phyloP scores from a whole-genome alignment of 257 asterid genomes.

The Eustoma russellianum region DNA sequence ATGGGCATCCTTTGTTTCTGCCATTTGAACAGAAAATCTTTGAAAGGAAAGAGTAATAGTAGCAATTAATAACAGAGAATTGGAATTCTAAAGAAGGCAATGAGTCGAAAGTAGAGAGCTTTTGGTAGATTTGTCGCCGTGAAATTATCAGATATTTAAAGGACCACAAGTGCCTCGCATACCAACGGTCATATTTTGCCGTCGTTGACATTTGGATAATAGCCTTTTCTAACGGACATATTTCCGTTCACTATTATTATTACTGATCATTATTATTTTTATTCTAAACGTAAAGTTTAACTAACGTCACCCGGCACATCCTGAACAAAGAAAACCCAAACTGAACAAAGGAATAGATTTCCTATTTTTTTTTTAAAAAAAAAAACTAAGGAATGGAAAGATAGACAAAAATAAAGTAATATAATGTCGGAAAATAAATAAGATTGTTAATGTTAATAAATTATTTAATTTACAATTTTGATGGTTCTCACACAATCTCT shows the following conservation, averaged over 20 bases:
- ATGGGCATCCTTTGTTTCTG: constrained; percentile 51
- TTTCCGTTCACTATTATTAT: background rate
- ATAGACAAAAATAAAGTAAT: too few relatives aligned
- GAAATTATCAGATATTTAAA: constrained; percentile 39
- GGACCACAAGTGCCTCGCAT: constrained; percentile 12
- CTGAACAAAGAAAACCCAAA: too few relatives aligned
- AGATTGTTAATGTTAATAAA: background rate
- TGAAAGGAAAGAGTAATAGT: background rate
- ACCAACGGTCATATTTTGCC: constrained; percentile 59
- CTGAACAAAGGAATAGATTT: too few relatives aligned
- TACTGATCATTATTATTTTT: too few relatives aligned
- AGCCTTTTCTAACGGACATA: constrained; percentile 23
- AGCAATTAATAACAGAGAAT: background rate
- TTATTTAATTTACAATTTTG: constrained; percentile 4
- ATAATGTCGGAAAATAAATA: too few relatives aligned
- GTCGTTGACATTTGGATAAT: background rate
- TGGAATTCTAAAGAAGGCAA: constrained; percentile 10
- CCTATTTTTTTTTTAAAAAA: too few relatives aligned
- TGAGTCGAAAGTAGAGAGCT: constrained; percentile 4
- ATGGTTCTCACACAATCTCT: too few relatives aligned
- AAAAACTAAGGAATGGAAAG: too few relatives aligned
- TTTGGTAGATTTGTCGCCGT: constrained; percentile 18
- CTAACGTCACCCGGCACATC: too few relatives aligned
- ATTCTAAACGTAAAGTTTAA: too few relatives aligned
- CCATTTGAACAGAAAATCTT: constrained; percentile 27